Evolutionary conservation across 176 grass and related monocot genomes (phyloP), one percentile per base, ranked within the genome.

Genomic region (Zoysia pacifica): DNA sequence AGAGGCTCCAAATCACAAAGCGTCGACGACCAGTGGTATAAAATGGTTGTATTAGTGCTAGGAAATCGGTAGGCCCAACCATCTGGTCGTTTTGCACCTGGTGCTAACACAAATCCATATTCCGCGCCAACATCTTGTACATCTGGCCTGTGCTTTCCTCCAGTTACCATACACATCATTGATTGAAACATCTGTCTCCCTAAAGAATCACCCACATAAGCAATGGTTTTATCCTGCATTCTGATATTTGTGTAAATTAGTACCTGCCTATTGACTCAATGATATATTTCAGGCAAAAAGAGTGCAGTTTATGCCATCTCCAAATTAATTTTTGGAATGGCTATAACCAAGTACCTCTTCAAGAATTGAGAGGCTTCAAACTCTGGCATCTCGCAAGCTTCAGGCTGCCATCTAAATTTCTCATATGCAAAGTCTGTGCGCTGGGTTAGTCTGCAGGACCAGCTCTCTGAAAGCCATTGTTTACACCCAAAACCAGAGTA

Each of bases 131-230:
- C 87, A 75, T 97, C 94, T 70, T 91, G 82, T n/a, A 94, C 91
- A 70, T 91, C 81, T 20, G 50, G 13, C 46, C 45, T 82, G 48
- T 89, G 39, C 56, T 89, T 59, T 41, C 91, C 91, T 76, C 54
- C 85, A 75, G 91, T 90, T 50, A 81, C 84, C 94, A 97, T 97
- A 78, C 94, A 97, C 94, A 97, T 97, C 80, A 97, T 87, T 48
- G 91, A 97, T 39, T 97, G 94, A 81, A 97, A 97, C 86, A 93
- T 93, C 73, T 97, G 94, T 50, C 91, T 89, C 72, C 94, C 94
- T 76, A 94, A 76, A 76, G 94, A 97, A 89, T 97, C 94, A 11
- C 94, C 94, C 8, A 97, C 91, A 65, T 91, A 97, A 69, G 91
- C 91, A 70, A 97, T 88, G 20, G 87, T 88, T 87, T 97, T 97